These are phyloP conservation scores for Fusarium poae DNA, from an alignment of 2,329 filamentous ascomycete genomes.

Conservation along the genomic window DNA sequence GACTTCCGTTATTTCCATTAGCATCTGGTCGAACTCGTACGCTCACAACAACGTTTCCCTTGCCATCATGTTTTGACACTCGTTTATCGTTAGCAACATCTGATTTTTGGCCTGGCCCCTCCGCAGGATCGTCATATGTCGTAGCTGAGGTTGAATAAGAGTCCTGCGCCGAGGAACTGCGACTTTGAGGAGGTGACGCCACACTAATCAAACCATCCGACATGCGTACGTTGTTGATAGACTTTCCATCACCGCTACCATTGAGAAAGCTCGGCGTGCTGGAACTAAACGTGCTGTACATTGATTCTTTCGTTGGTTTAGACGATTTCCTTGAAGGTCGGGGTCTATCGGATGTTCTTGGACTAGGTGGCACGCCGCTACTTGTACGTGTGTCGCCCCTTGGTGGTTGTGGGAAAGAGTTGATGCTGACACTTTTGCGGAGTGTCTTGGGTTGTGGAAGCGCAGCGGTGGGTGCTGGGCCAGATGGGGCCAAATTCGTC, in stretches of 20 bases:
- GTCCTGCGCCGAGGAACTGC: slow-evolving; percentile 91
- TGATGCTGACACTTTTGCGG: slow-evolving; percentile 92
- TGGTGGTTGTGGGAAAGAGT: slow-evolving; percentile 91
- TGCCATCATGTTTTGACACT: slow-evolving; percentile 74
- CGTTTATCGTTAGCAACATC: slow-evolving; percentile 59
- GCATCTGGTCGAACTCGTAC: slow-evolving; percentile 91
- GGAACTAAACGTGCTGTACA: slow-evolving; percentile 61
- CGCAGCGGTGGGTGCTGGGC: slow-evolving; percentile 65
- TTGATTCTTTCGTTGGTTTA: slow-evolving; percentile 68
- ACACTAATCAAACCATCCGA: slow-evolving; percentile 82
- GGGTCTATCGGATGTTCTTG: slow-evolving; percentile 65
- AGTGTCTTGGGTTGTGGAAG: slow-evolving; percentile 74
- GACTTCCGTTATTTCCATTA: slow-evolving; percentile 68
- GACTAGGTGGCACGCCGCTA: slow-evolving; percentile 73
- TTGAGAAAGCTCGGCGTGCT: slow-evolving; percentile 81
- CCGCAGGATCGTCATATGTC: slow-evolving; percentile 83
- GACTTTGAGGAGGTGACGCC: slow-evolving; percentile 86
- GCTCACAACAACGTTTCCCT: slow-evolving; percentile 96
- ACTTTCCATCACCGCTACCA: slow-evolving; percentile 81
- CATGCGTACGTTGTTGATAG: slow-evolving; percentile 74
- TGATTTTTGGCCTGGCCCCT: slow-evolving; percentile 58
- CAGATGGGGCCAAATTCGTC: slow-evolving; percentile 64
- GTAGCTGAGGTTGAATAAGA: slow-evolving; percentile 93
- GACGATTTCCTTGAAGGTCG: slow-evolving; percentile 63
- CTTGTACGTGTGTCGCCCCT: slow-evolving; percentile 69